These are phyloP conservation scores for Litsea cubeba DNA, from an alignment of 164 flowering plant genomes.

Conservation along the genomic window DNA sequence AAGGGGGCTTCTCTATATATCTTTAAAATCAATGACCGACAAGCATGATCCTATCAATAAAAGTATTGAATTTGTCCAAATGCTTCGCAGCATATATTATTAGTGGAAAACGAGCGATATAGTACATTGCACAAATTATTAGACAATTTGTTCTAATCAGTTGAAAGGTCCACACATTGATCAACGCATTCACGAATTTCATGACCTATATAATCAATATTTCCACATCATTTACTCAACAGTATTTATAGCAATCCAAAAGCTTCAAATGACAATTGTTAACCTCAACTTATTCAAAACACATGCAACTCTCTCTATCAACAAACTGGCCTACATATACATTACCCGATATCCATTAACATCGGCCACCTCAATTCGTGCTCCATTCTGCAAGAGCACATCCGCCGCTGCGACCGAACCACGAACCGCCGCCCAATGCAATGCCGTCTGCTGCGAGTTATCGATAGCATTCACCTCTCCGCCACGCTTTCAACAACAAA, in stretches of 20 bases:
- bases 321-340: not conserved
- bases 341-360: constrained; percentile 84
- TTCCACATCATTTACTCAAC: too few species aligned
- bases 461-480: constrained; percentile 76
- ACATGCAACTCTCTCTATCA: not conserved
- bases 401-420: constrained; percentile 72
- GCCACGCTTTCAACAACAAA: constrained; percentile 49
- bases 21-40: too few species aligned
- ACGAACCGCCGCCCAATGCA: constrained; percentile 96
- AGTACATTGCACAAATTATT: too few species aligned
- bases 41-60: too few species aligned
- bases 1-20: too few species aligned
- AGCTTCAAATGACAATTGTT: not conserved
- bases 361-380: constrained; percentile 81
- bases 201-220: not conserved
- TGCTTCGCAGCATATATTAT: too few species aligned
- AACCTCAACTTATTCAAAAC: too few species aligned
- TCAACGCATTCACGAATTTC: not conserved
- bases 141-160: not conserved
- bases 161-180: not conserved
- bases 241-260: not conserved
- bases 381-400: constrained; percentile 77
- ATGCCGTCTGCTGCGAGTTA: constrained; percentile 61
- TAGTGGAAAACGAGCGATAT: too few species aligned
- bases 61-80: too few species aligned